Evolutionary conservation across 83 land plant species (phyloP).

Genomic region (Picea abies): DNA sequence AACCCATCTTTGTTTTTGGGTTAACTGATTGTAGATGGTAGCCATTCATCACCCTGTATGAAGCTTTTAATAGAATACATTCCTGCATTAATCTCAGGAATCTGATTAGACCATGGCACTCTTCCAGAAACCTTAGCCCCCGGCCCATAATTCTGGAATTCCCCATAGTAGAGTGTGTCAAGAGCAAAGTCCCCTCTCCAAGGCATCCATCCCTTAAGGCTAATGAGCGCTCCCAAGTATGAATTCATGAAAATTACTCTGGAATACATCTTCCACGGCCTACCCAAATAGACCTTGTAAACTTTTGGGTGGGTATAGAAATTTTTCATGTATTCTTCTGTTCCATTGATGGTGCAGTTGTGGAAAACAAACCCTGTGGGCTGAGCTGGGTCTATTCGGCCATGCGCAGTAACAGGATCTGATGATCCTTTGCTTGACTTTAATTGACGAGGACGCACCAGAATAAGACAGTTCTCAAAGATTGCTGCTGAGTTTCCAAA

Average conservation of each 20-base stretch:
- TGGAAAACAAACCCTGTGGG: constrained; percentile 77
- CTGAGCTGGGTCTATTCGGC: constrained; percentile 73
- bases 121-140: constrained; percentile 31
- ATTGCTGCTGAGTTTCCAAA: constrained; percentile 83
- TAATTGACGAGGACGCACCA: constrained; percentile 48
- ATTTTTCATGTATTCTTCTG: constrained; percentile 29
- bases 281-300: constrained; percentile 60
- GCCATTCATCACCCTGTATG: constrained; percentile 13
- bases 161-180: constrained; percentile 67
- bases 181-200: constrained; percentile 76
- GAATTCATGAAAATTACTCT: constrained; percentile 58
- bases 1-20: too few relatives aligned
- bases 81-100: constrained; percentile 17
- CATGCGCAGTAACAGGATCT: constrained; percentile 76
- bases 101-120: constrained; percentile 49
- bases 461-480: constrained; percentile 65
- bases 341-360: constrained; percentile 45
- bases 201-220: constrained; percentile 67
- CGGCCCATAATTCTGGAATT: constrained; percentile 47
- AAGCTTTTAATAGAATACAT: constrained; percentile 35
- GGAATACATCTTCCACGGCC: constrained; percentile 72
- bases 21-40: too few relatives aligned
- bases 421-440: too few relatives aligned
- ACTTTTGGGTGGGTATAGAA: constrained; percentile 37
- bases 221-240: constrained; percentile 28